A percentile compares a stretch with the other conserved stretches of the same genome.
Evolutionary conservation across 768 basidiomycete species (phyloP).

Genomic region (Boletus subcaerulescens): DNA sequence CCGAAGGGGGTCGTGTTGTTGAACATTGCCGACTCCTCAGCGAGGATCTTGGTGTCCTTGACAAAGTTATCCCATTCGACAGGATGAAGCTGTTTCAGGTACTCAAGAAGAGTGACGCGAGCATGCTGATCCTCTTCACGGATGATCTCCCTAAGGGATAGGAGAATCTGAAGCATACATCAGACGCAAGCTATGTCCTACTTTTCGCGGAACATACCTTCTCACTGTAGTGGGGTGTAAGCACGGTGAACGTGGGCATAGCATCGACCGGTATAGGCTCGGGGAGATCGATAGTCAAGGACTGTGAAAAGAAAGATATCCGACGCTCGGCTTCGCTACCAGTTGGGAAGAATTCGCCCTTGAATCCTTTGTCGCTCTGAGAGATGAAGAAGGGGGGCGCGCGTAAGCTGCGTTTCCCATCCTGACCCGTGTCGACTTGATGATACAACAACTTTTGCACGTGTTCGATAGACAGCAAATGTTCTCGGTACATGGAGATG

Average conservation of each 20-base stretch:
- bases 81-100: constrained; percentile 96
- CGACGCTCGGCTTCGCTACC: constrained; percentile 96
- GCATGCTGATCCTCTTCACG: constrained; percentile 97
- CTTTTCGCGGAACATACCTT: constrained; percentile 54
- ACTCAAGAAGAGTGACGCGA: constrained; percentile 94
- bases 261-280: constrained; percentile 94
- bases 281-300: constrained; percentile 91
- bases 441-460: constrained; percentile 98
- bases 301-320: constrained; percentile 99
- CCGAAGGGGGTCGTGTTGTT: constrained; percentile 71
- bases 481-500: constrained; percentile 99
- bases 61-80: constrained; percentile 99
- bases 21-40: constrained; percentile 89
- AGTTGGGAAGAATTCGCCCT: constrained; percentile 88
- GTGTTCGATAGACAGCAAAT: constrained; percentile 96
- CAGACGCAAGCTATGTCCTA: background rate
- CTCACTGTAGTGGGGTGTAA: constrained; percentile 98
- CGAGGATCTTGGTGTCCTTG: constrained; percentile 98
- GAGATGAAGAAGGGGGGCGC: constrained; percentile 99
- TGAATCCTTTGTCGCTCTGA: constrained; percentile 84
- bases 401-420: constrained; percentile 86
- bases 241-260: constrained; percentile 99
- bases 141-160: constrained; percentile 97
- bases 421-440: constrained; percentile 81
- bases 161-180: constrained; percentile 62